Percentiles rank a stretch among this genome's conserved stretches.
These are phyloP conservation scores for Pelargonium nanum DNA, from an alignment of 345 rosid species.

Conservation along the genomic window DNA sequence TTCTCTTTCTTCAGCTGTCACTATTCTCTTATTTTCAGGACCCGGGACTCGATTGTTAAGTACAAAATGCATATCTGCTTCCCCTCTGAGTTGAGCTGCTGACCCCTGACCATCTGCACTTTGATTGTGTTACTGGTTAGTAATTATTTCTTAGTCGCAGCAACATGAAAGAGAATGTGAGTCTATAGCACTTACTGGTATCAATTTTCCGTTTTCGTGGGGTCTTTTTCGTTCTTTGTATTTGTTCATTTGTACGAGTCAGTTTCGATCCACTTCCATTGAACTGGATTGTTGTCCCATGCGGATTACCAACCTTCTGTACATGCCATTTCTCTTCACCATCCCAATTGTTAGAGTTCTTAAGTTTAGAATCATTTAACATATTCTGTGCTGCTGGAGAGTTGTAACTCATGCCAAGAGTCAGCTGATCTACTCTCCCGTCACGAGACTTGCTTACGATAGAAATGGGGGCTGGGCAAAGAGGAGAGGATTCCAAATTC, in stretches of 20 bases:
- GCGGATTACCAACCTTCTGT: slow-evolving; percentile 8
- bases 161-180: neutral
- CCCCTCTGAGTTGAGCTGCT: slow-evolving; percentile 4
- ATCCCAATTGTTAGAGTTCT: slow-evolving; percentile 4
- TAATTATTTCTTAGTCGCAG: neutral
- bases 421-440: slow-evolving; percentile 10
- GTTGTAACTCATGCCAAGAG: slow-evolving; percentile 9
- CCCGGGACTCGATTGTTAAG: slow-evolving; percentile 12
- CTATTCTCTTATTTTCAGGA: slow-evolving; percentile 40
- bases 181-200: slow-evolving; percentile 17
- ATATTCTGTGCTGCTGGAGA: slow-evolving; percentile 11
- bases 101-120: slow-evolving; percentile 11
- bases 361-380: slow-evolving; percentile 12
- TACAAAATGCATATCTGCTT: slow-evolving; percentile 12
- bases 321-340: slow-evolving; percentile 4
- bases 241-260: slow-evolving; percentile 2
- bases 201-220: slow-evolving; percentile 13
- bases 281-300: slow-evolving; percentile 10
- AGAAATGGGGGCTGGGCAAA: neutral
- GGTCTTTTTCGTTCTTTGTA: slow-evolving; percentile 6
- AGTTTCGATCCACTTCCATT: slow-evolving; percentile 3
- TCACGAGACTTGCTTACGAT: slow-evolving; percentile 14
- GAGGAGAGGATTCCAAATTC: slow-evolving; percentile 4
- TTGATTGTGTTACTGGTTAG: neutral
- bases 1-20: slow-evolving; percentile 74